Evolutionary conservation across 83 land plant species (phyloP).

Genomic region (Isoetes engelmannii): DNA sequence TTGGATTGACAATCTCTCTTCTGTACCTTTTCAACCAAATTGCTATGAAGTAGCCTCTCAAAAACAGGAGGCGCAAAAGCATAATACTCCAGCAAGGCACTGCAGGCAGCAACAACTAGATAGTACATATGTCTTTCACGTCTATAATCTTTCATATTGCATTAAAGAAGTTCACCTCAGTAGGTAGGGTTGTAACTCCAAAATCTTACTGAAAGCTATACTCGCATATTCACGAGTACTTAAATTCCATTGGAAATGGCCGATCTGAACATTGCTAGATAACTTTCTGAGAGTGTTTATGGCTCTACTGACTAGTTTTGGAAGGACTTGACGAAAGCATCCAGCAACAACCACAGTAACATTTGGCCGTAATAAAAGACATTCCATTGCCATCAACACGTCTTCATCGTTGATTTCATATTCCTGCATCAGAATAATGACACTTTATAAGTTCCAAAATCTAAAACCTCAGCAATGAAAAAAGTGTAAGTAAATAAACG

Average conservation of each 20-base stretch:
- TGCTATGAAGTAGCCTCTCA: constrained; percentile 37
- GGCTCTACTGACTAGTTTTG: constrained; percentile 40
- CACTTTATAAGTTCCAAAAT: no score
- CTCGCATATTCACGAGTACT: constrained; percentile 67
- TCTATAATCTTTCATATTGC: not conserved
- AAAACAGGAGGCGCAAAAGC: constrained; percentile 79
- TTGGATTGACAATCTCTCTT: not conserved
- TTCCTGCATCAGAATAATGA: constrained; percentile 27
- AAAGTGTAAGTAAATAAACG: no score
- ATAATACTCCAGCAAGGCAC: constrained; percentile 62
- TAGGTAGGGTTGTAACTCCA: constrained; percentile 66
- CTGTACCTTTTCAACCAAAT: not conserved
- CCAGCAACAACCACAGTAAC: constrained; percentile 68
- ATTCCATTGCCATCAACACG: constrained; percentile 41
- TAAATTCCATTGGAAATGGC: constrained; percentile 39
- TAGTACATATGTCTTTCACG: not conserved
- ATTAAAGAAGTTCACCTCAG: constrained; percentile 33
- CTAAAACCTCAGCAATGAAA: no score
- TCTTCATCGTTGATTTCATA: constrained; percentile 34
- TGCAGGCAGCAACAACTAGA: constrained; percentile 27
- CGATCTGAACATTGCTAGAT: constrained; percentile 10
- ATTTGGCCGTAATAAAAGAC: constrained; percentile 52
- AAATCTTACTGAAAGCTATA: constrained; percentile 59
- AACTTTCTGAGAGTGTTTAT: constrained; percentile 43
- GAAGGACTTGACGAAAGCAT: constrained; percentile 63